Evolutionary conservation across 768 basidiomycete genomes (phyloP).

Genomic region (Filobasidium floriforme): DNA sequence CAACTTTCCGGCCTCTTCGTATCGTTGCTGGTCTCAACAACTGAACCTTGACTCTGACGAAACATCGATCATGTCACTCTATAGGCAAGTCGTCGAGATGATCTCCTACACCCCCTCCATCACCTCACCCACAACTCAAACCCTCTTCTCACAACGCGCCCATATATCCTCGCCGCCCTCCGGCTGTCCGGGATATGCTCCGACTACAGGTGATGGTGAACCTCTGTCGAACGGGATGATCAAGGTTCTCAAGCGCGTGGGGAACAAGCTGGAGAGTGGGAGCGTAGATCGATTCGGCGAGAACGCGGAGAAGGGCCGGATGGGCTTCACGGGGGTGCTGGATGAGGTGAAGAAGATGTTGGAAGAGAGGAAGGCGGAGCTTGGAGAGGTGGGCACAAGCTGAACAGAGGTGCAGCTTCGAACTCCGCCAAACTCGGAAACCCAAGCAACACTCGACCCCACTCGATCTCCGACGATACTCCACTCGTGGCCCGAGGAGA

Average conservation of each 20-base stretch:
- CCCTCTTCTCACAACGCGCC: slow-evolving; percentile 79
- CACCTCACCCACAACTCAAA: slow-evolving; percentile 43
- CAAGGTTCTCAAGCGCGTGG: slow-evolving; percentile 64
- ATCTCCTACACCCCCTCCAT: slow-evolving; percentile 74
- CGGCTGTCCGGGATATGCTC: slow-evolving; percentile 29
- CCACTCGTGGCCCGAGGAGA: too few species aligned
- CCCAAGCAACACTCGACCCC: not conserved
- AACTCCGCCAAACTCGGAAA: too few species aligned
- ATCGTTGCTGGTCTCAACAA: too few species aligned
- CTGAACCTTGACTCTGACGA: too few species aligned
- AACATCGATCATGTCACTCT: too few species aligned
- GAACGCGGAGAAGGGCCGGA: slow-evolving; percentile 81
- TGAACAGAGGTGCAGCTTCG: too few species aligned
- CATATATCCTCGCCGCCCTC: slow-evolving; percentile 52
- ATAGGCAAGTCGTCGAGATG: slow-evolving; percentile 57
- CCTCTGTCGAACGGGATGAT: slow-evolving; percentile 12
- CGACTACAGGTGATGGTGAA: slow-evolving; percentile 7
- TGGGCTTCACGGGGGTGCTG: slow-evolving; percentile 83
- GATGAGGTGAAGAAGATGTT: slow-evolving; percentile 63
- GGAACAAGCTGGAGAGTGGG: slow-evolving; percentile 76
- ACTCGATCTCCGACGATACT: too few species aligned
- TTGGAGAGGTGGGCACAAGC: slow-evolving; percentile 1
- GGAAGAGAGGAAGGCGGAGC: slow-evolving; percentile 9
- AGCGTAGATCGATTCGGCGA: slow-evolving; percentile 81
- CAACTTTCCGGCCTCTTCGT: not conserved